Base-by-base conservation (phyloP, 1,284 basidiomycete genomes). In the Rhizoctonia solani region DNA sequence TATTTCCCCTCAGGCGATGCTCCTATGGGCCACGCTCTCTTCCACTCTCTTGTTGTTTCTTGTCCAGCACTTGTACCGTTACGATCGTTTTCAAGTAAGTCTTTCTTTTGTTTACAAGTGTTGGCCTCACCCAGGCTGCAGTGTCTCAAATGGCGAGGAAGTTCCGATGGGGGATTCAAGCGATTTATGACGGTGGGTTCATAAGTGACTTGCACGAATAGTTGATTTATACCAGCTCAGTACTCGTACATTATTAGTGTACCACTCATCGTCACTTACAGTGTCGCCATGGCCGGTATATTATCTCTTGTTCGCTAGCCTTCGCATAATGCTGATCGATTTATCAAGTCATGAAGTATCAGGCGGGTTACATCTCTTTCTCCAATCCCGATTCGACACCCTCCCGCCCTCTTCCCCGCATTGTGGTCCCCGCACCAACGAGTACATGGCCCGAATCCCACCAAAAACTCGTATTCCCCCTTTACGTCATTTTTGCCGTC, bases 171-270 rank as follows among this genome's bases (percentile, higher is more conserved):
- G 21, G 52, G 49, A 27, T 70, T 70, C 54, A 70, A 70, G 32
- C 68, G 69, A 9, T 42, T 70, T 39, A 63, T 70, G 63, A 70
- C 67, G 5, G 67, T 65, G 6, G 3, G 67, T 49, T 4, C 30
- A 46, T 14, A 34, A 21, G 34, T 5, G 19, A 14, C 16, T 2
- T 1, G 30, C 19, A 27, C 37, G 16, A 16, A 47, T 19, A 29
- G 8, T 44, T 6, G 49, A 11, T 25, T 44, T 25, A 44, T 14
- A 41, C 44, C 8, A 25, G 5, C 25, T n/a, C 25, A 68, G 54
- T 70, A 68, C 50, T 69, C 68, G 32, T 71, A 71, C 34, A 68
- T 58, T 44, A 39, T 67, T 55, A 59, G 67, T 46, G 63, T 69
- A 52, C 65, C 56, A 9, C 39, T 63, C 11, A 27, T 59, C 21